Percentiles rank a stretch among this genome's conserved stretches.
Evolutionary conservation across 2,329 filamentous ascomycete species (phyloP).

Genomic region (Alternaria gansuensis): DNA sequence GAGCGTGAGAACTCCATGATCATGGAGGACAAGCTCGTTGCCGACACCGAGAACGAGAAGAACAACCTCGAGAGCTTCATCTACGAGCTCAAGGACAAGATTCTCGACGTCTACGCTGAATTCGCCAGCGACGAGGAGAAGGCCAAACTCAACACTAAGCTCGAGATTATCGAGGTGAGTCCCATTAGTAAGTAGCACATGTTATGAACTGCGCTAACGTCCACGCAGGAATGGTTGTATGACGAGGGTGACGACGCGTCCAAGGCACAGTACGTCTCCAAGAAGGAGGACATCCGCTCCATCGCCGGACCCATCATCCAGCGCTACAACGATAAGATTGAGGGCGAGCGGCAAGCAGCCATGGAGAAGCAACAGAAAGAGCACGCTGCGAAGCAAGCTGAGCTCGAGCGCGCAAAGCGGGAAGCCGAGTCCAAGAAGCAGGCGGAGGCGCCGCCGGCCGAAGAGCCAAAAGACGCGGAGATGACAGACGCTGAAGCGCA

Average conservation of each 20-base stretch:
- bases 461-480: conserved; percentile 59
- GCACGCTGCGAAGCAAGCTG: conserved; percentile 68
- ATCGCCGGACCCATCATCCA: conserved; percentile 91
- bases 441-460: conserved; percentile 50
- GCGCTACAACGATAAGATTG: conserved; percentile 93
- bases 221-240: conserved; percentile 89
- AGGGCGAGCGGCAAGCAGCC: conserved; percentile 81
- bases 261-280: conserved; percentile 92
- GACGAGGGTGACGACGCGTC: conserved; percentile 94
- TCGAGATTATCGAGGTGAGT: conserved; percentile 85
- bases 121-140: conserved; percentile 94
- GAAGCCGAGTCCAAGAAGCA: conserved; percentile 74
- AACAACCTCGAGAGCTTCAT: conserved; percentile 98
- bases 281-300: conserved; percentile 93
- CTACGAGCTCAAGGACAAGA: conserved; percentile 95
- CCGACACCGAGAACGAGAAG: conserved; percentile 99
- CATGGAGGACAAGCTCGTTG: conserved; percentile 98
- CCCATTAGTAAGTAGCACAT: background rate
- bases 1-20: conserved; percentile 93
- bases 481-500: conserved; percentile 67
- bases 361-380: conserved; percentile 72
- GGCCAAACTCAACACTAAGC: conserved; percentile 81
- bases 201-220: conserved; percentile 22
- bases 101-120: conserved; percentile 89
- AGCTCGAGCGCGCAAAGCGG: conserved; percentile 78